Conservation (phyloP, 1,284 basidiomycete genomes). For the Ustilago hordei region DNA sequence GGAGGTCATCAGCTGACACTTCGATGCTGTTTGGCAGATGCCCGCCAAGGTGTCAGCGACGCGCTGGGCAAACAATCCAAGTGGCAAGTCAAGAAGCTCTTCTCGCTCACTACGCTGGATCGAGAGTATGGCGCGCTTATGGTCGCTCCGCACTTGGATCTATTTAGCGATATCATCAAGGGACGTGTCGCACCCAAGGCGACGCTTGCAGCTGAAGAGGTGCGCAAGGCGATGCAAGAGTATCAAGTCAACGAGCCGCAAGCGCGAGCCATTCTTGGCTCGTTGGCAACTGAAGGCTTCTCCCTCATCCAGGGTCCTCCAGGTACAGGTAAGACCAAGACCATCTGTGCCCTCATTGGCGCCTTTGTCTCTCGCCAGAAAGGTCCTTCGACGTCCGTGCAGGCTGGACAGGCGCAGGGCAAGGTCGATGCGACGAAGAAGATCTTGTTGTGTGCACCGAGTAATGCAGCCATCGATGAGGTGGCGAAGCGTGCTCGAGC, state of each 20-base stretch:
- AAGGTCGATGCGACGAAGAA: conserved; percentile 73
- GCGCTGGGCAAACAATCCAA: conserved; percentile 74
- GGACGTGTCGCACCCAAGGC: conserved; percentile 74
- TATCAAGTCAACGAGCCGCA: conserved; percentile 93
- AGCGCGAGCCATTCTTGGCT: conserved; percentile 85
- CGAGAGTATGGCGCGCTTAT: conserved; percentile 91
- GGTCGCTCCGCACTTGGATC: conserved; percentile 84
- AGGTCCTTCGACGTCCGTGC: conserved; percentile 38
- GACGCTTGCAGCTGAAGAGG: conserved; percentile 73
- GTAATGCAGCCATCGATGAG: conserved; percentile 98
- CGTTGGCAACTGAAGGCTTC: conserved; percentile 82
- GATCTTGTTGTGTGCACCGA: conserved; percentile 93
- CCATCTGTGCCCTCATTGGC: conserved; percentile 93
- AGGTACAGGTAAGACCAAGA: conserved; percentile 98
- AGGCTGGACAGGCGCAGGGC: conserved; percentile 33
- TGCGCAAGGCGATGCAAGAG: conserved; percentile 74
- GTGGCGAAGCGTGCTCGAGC: conserved; percentile 88
- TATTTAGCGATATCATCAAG: conserved; percentile 78
- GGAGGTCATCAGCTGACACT: conserved; percentile 72
- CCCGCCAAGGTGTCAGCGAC: conserved; percentile 68
- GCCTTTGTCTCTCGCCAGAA: conserved; percentile 77
- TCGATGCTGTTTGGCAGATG: conserved; percentile 71
- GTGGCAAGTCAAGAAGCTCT: conserved; percentile 84
- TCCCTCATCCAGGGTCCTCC: conserved; percentile 96
- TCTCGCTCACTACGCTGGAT: conserved; percentile 89